phyloP scores from a whole-genome alignment of 1,284 basidiomycete species.

The Sutorius eximius region DNA sequence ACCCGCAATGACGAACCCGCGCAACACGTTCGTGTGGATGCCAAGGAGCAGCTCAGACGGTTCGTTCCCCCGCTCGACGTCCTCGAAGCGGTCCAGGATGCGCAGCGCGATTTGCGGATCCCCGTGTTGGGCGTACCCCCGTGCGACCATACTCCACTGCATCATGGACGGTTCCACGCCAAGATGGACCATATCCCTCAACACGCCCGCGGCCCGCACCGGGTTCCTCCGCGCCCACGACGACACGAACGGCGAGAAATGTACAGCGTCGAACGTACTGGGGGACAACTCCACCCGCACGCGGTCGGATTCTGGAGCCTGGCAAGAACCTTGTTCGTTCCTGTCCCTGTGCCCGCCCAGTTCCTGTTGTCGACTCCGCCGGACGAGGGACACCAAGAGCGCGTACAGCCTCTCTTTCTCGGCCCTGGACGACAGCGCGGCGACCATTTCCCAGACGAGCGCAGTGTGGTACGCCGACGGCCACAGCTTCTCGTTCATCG shows the following conservation, averaged over 20 bases:
- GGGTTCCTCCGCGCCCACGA: conserved; percentile 20
- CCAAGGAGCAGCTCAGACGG: conserved; percentile 19
- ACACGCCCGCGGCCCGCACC: conserved; percentile 21
- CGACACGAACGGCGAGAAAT: conserved; percentile 33
- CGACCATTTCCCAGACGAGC: conserved; percentile 40
- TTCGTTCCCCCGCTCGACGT: neutral
- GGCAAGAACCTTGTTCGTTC: neutral
- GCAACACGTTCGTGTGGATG: conserved; percentile 34
- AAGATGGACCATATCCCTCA: conserved; percentile 38
- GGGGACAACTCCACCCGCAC: conserved; percentile 16
- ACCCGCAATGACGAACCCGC: conserved; percentile 28
- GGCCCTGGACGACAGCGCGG: conserved; percentile 9
- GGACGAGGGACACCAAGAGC: conserved; percentile 24
- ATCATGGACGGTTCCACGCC: conserved; percentile 28
- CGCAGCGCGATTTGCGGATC: conserved; percentile 20
- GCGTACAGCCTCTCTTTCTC: conserved; percentile 32
- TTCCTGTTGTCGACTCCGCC: conserved; percentile 6
- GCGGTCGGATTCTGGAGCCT: neutral
- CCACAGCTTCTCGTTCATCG: conserved; percentile 30
- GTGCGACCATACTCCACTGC: conserved; percentile 29
- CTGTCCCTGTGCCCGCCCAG: neutral
- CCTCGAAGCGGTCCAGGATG: conserved; percentile 26
- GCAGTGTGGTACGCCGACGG: conserved; percentile 37
- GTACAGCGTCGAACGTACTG: conserved; percentile 24
- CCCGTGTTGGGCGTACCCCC: conserved; percentile 20